Conservation (phyloP, 495 filamentous ascomycete genomes). For the Lophium mytilinum region DNA sequence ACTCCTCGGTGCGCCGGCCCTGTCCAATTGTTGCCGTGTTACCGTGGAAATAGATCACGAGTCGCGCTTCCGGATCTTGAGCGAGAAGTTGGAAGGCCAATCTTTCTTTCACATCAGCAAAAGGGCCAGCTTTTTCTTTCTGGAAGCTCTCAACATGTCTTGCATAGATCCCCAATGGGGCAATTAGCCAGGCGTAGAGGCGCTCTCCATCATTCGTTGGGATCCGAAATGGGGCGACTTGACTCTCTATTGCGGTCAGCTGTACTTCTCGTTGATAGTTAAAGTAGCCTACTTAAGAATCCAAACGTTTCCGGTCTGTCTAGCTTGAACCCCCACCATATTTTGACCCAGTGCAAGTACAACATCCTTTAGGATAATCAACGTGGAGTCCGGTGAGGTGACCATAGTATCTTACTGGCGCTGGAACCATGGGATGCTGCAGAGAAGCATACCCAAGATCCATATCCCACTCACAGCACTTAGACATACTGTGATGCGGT, state of each 20-base stretch:
- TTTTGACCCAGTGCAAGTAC: slow-evolving; percentile 19
- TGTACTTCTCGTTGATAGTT: slow-evolving; percentile 62
- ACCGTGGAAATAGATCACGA: slow-evolving; percentile 45
- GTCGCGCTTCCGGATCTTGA: slow-evolving; percentile 51
- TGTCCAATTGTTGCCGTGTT: slow-evolving; percentile 61
- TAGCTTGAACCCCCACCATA: slow-evolving; percentile 20
- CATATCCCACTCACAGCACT: slow-evolving; percentile 18
- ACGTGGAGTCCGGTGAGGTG: slow-evolving; percentile 56
- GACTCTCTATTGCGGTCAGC: slow-evolving; percentile 47
- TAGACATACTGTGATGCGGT: background rate
- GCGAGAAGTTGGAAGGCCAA: slow-evolving; percentile 51
- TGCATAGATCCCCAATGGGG: slow-evolving; percentile 56
- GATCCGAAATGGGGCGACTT: slow-evolving; percentile 61
- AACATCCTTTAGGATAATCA: slow-evolving; percentile 50
- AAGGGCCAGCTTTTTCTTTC: slow-evolving; percentile 42
- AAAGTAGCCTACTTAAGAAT: slow-evolving; percentile 55
- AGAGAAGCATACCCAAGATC: slow-evolving; percentile 19
- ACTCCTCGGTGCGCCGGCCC: slow-evolving; percentile 51
- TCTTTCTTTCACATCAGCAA: slow-evolving; percentile 46
- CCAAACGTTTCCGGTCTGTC: slow-evolving; percentile 19
- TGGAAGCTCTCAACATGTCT: slow-evolving; percentile 47
- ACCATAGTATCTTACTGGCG: slow-evolving; percentile 43
- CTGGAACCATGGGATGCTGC: slow-evolving; percentile 42
- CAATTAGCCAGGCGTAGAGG: slow-evolving; percentile 65
- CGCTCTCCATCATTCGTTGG: slow-evolving; percentile 46